A percentile compares a stretch with the other conserved stretches of the same genome.
Evolutionary conservation across 2,329 filamentous ascomycete species (phyloP).

Genomic region (Nigrospora sphaerica): DNA sequence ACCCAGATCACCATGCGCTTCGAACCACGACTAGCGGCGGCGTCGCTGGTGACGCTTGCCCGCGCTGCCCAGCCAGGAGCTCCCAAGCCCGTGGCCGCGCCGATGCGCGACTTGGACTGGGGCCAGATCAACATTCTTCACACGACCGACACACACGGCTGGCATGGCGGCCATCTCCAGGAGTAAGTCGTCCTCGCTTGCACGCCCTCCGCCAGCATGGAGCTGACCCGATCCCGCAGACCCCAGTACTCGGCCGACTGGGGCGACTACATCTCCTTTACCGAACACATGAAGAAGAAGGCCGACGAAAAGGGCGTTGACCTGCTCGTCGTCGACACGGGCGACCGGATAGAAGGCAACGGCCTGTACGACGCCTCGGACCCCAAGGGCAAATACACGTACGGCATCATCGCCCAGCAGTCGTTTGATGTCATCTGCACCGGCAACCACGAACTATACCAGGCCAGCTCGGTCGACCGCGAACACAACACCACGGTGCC

Average conservation of each 20-base stretch:
- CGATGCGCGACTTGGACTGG: constrained; percentile 79
- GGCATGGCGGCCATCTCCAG: constrained; percentile 87
- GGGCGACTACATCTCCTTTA: constrained; percentile 96
- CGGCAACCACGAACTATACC: constrained; percentile 95
- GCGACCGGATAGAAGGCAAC: constrained; percentile 89
- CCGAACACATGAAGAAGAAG: constrained; percentile 69
- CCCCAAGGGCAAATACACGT: constrained; percentile 83
- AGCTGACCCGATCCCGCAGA: constrained; percentile 29
- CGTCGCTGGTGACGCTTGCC: constrained; percentile 28
- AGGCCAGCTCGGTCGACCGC: constrained; percentile 65
- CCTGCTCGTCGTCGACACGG: constrained; percentile 89
- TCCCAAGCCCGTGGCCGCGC: constrained; percentile 68
- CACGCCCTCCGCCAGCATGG: neutral
- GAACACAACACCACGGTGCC: constrained; percentile 78
- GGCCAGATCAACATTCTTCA: constrained; percentile 97
- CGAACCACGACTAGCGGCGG: constrained; percentile 24
- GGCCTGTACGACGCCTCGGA: constrained; percentile 85
- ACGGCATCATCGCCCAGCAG: constrained; percentile 79
- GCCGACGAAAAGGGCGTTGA: constrained; percentile 76
- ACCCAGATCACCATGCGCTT: constrained; percentile 18
- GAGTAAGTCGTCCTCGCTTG: constrained; percentile 52
- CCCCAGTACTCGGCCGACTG: constrained; percentile 92
- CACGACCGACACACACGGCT: constrained; percentile 93
- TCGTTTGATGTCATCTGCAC: constrained; percentile 76
- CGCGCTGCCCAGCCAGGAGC: constrained; percentile 69